A percentile compares a stretch with the other conserved stretches of the same genome.
Evolutionary conservation across 2,329 filamentous ascomycete species (phyloP).

Genomic region (Epichloe glyceriae): DNA sequence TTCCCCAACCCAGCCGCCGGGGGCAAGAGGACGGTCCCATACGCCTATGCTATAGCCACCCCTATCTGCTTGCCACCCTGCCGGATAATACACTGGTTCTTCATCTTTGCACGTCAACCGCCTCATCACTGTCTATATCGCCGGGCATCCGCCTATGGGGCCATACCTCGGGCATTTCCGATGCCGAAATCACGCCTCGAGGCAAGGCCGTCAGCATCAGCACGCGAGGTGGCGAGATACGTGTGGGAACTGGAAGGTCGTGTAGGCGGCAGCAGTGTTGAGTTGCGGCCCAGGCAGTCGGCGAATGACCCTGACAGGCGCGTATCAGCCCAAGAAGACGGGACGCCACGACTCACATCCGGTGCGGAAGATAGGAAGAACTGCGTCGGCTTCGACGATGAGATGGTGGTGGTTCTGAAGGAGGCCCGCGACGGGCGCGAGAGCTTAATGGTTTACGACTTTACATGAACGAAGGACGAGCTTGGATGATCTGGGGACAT

Average conservation of each 20-base stretch:
- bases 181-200: conserved; percentile 69
- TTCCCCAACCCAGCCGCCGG: conserved; percentile 3
- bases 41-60: conserved; percentile 60
- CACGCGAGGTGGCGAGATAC: conserved; percentile 61
- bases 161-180: conserved; percentile 79
- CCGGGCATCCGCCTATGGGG: conserved; percentile 72
- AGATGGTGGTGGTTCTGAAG: conserved; percentile 77
- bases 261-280: conserved; percentile 38
- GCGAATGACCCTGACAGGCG: conserved; percentile 9
- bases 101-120: conserved; percentile 65
- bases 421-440: conserved; percentile 56
- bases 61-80: conserved; percentile 73
- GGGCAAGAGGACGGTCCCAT: conserved; percentile 35
- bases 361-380: conserved; percentile 35
- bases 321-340: conserved; percentile 5
- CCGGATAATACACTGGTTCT: conserved; percentile 80
- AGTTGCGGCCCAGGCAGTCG: conserved; percentile 31
- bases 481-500: not conserved
- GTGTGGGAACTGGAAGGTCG: conserved; percentile 79
- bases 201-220: conserved; percentile 89
- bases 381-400: conserved; percentile 82
- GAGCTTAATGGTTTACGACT: conserved; percentile 75
- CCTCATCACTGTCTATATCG: conserved; percentile 53
- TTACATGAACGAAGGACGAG: conserved; percentile 34
- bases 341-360: not conserved